A percentile compares a stretch with the other conserved stretches of the same genome.
Conservation (phyloP, 495 filamentous ascomycete species). For the Pyrenula massariospora region DNA sequence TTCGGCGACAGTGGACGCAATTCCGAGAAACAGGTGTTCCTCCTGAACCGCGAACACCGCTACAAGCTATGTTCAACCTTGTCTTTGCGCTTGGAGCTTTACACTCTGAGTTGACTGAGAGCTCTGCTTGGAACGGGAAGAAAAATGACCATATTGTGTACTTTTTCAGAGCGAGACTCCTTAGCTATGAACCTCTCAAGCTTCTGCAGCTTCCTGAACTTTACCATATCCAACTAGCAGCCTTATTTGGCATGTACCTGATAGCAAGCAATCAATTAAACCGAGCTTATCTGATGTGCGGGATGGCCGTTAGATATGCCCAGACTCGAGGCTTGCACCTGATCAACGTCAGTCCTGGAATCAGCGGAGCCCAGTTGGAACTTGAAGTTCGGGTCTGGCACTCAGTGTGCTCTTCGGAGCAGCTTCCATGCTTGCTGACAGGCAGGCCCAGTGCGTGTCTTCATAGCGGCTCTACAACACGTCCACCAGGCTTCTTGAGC, state of each 20-base stretch:
- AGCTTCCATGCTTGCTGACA: slow-evolving; percentile 48
- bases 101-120: neutral
- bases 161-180: slow-evolving; percentile 43
- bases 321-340: slow-evolving; percentile 51
- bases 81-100: neutral
- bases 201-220: slow-evolving; percentile 47
- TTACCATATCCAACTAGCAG: slow-evolving; percentile 50
- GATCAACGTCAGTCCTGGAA: slow-evolving; percentile 40
- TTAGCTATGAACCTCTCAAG: slow-evolving; percentile 41
- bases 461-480: slow-evolving; percentile 28
- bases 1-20: neutral
- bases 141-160: slow-evolving; percentile 47
- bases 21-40: neutral
- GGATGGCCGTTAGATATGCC: slow-evolving; percentile 48
- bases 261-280: slow-evolving; percentile 51
- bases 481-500: slow-evolving; percentile 44
- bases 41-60: neutral
- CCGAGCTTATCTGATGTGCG: slow-evolving; percentile 52
- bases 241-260: slow-evolving; percentile 49
- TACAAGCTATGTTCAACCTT: neutral
- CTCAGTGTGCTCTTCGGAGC: slow-evolving; percentile 50
- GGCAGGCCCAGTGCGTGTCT: slow-evolving; percentile 46
- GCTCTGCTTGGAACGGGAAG: slow-evolving; percentile 29
- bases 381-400: slow-evolving; percentile 54
- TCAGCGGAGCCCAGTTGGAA: slow-evolving; percentile 41